These are phyloP conservation scores for Aphanoascus verrucosus DNA, from an alignment of 2,329 filamentous ascomycete genomes.

Conservation along the genomic window DNA sequence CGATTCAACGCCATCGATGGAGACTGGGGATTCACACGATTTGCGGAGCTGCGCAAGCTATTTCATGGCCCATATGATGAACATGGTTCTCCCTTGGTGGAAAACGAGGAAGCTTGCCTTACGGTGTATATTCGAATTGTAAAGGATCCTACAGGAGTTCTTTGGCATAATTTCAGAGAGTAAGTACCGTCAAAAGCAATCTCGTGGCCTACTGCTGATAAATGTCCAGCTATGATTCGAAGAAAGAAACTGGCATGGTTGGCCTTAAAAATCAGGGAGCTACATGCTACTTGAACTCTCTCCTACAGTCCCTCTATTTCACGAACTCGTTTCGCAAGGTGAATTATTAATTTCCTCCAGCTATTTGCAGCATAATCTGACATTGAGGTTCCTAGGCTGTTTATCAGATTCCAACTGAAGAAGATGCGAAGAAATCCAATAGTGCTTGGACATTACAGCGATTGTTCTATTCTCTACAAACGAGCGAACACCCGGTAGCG, in stretches of 20 bases:
- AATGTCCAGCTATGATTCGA: slow-evolving; percentile 71
- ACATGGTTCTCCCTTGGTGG: slow-evolving; percentile 45
- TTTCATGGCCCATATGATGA: slow-evolving; percentile 70
- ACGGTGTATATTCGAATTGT: slow-evolving; percentile 41
- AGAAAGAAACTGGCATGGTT: slow-evolving; percentile 95
- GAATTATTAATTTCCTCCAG: slow-evolving; percentile 17
- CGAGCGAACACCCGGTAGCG: slow-evolving; percentile 67
- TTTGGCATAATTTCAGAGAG: slow-evolving; percentile 41
- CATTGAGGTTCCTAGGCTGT: slow-evolving; percentile 53
- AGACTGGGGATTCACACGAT: slow-evolving; percentile 98
- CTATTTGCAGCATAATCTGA: slow-evolving; percentile 12
- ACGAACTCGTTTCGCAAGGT: slow-evolving; percentile 91
- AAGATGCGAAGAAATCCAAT: slow-evolving; percentile 69
- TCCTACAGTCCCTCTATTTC: slow-evolving; percentile 74
- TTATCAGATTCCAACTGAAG: slow-evolving; percentile 89
- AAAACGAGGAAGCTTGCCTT: slow-evolving; percentile 38
- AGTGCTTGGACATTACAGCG: slow-evolving; percentile 90
- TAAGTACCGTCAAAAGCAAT: slow-evolving; percentile 17
- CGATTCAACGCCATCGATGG: slow-evolving; percentile 93
- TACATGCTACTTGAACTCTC: slow-evolving; percentile 76
- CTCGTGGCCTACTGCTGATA: slow-evolving; percentile 33
- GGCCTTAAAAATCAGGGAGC: slow-evolving; percentile 94
- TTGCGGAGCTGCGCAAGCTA: slow-evolving; percentile 75
- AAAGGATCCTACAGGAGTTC: slow-evolving; percentile 40
- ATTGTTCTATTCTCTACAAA: slow-evolving; percentile 90